Conservation (phyloP, 2,329 filamentous ascomycete genomes). For the Fusarium buxicola region DNA sequence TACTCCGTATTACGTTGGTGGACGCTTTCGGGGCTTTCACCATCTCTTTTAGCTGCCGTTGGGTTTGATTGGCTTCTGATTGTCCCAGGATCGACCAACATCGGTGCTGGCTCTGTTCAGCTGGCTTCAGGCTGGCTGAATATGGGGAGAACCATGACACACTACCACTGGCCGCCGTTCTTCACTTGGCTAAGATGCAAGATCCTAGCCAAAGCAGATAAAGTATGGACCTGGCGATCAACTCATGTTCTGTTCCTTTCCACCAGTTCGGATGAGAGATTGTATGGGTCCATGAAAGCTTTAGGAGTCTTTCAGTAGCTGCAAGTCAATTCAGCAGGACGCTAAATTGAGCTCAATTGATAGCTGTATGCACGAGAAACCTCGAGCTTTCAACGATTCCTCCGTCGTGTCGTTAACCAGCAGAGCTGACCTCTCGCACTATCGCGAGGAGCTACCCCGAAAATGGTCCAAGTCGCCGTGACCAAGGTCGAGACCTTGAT, state of each 20-base stretch:
- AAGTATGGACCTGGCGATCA: slow-evolving; percentile 8
- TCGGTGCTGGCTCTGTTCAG: slow-evolving; percentile 14
- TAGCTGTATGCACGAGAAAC: background rate
- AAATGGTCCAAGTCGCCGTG: background rate
- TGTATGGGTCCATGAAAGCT: slow-evolving; percentile 8
- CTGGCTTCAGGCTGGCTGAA: background rate
- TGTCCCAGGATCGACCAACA: slow-evolving; percentile 7
- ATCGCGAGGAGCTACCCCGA: slow-evolving; percentile 4
- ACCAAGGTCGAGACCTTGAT: slow-evolving; percentile 9
- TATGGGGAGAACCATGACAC: background rate
- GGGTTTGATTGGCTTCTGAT: slow-evolving; percentile 23
- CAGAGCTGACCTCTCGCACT: background rate
- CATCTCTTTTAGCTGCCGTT: slow-evolving; percentile 14
- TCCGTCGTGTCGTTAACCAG: background rate
- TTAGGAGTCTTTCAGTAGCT: background rate
- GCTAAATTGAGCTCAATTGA: slow-evolving; percentile 1
- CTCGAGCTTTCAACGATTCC: background rate
- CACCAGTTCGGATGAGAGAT: slow-evolving; percentile 16
- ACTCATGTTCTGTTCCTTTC: slow-evolving; percentile 9
- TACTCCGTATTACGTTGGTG: slow-evolving; percentile 5
- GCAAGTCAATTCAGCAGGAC: background rate
- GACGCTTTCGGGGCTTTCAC: slow-evolving; percentile 6
- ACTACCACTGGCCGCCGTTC: background rate
- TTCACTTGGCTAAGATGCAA: slow-evolving; percentile 7
- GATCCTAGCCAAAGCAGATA: slow-evolving; percentile 1